These are phyloP conservation scores for Polygonum maritimum DNA, from an alignment of 148 eudicot genomes.

Conservation along the genomic window DNA sequence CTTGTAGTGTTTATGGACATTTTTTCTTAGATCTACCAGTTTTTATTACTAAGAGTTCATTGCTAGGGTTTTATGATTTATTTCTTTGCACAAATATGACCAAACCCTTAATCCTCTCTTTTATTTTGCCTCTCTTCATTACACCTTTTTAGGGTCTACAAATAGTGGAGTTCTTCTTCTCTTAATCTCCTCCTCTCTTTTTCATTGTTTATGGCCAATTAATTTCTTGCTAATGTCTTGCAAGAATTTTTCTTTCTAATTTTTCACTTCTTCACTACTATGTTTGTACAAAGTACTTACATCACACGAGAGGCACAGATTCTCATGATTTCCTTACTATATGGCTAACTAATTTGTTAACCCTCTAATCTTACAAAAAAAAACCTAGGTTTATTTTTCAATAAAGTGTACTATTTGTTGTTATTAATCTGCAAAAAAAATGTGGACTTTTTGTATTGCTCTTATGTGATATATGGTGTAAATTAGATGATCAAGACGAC, in stretches of 20 bases:
- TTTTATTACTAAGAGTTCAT: neutral
- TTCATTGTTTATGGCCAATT: no score
- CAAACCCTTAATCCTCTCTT: neutral
- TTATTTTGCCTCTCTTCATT: neutral
- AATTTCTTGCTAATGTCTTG: neutral
- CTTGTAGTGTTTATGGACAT: no score
- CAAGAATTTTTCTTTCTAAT: neutral
- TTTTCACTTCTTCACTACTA: neutral
- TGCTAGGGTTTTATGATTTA: neutral
- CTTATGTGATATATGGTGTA: neutral
- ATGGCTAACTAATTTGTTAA: neutral
- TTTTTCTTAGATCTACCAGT: neutral
- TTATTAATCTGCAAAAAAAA: no score
- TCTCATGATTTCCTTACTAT: neutral
- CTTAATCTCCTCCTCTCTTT: neutral
- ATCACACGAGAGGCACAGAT: neutral
- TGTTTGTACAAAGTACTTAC: no score
- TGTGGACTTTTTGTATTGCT: neutral
- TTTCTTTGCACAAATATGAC: constrained; percentile 1
- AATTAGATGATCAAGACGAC: neutral
- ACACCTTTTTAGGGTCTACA: constrained; percentile 10
- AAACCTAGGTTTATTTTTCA: neutral
- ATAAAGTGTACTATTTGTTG: no score
- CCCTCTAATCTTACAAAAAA: neutral
- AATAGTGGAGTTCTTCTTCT: neutral